Evolutionary conservation across 331 rosid genomes (phyloP).

Genomic region (Quercus tomentella): DNA sequence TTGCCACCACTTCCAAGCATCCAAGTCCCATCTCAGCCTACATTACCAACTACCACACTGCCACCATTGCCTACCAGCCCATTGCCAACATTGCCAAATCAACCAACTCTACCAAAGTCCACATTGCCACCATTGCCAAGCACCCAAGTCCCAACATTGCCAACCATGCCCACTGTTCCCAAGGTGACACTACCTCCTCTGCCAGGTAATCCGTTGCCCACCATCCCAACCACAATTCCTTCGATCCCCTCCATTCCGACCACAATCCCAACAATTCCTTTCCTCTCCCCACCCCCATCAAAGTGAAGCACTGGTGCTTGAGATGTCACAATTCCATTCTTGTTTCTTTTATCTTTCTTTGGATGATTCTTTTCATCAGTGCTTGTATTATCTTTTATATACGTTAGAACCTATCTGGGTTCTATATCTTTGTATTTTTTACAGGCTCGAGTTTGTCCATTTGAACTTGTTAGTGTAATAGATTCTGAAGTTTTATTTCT

Average conservation of each 20-base stretch:
- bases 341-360: not conserved
- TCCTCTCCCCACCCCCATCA: conserved; percentile 36
- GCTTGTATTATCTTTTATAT: not conserved
- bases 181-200: not conserved
- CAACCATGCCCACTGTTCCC: not conserved
- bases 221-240: conserved; percentile 5
- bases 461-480: no score
- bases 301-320: conserved; percentile 10
- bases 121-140: conserved; percentile 10
- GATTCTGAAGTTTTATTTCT: no score
- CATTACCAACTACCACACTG: not conserved
- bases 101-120: conserved; percentile 15
- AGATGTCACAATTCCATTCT: not conserved
- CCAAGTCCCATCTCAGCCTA: not conserved
- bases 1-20: no score
- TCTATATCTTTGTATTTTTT: not conserved
- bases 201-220: not conserved
- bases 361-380: not conserved
- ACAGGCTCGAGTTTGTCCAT: not conserved
- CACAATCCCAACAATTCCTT: conserved; percentile 21
- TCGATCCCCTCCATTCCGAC: conserved; percentile 16
- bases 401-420: not conserved
- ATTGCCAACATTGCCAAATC: conserved; percentile 14
- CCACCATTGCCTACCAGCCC: conserved; percentile 10
- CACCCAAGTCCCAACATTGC: not conserved